A percentile compares a stretch with the other conserved stretches of the same genome.
phyloP scores from a whole-genome alignment of 2,329 filamentous ascomycete genomes.

The Scedosporium minutisporum region DNA sequence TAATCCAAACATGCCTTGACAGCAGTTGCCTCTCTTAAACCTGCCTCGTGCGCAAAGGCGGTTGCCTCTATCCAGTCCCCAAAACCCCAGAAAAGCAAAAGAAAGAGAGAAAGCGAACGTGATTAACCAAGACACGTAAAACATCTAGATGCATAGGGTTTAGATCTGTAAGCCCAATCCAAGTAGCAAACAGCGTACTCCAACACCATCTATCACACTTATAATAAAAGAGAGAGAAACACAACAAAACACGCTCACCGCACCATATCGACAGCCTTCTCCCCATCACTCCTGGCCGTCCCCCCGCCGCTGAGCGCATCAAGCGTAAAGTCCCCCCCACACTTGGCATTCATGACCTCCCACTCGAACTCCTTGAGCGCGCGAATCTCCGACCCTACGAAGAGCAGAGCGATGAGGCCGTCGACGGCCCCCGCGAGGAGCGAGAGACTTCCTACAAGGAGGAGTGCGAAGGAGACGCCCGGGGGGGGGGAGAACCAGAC shows the following conservation, averaged over 20 bases:
- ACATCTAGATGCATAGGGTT: not conserved
- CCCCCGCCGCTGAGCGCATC: not conserved
- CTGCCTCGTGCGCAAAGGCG: too few species aligned
- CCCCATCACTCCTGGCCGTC: not conserved
- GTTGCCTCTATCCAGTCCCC: not conserved
- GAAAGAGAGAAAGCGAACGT: not conserved
- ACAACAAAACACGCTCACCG: not conserved
- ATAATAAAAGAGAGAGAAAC: too few species aligned
- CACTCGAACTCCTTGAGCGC: slow-evolving; percentile 86
- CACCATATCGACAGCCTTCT: not conserved
- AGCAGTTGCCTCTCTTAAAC: not conserved
- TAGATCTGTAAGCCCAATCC: not conserved
- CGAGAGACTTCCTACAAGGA: slow-evolving; percentile 69
- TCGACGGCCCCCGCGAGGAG: slow-evolving; percentile 70
- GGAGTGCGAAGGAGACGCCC: slow-evolving; percentile 70
- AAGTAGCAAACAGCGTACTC: not conserved
- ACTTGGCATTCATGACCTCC: slow-evolving; percentile 68
- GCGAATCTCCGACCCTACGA: slow-evolving; percentile 74
- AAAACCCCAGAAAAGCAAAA: not conserved
- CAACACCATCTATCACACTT: too few species aligned
- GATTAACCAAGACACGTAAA: not conserved
- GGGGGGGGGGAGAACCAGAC: slow-evolving; percentile 78
- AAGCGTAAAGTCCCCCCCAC: slow-evolving; percentile 13
- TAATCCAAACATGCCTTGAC: slow-evolving; percentile 2
- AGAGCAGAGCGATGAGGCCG: slow-evolving; percentile 77